These are phyloP conservation scores for Podospora anserina DNA, from an alignment of 495 filamentous ascomycete species.

Conservation along the genomic window DNA sequence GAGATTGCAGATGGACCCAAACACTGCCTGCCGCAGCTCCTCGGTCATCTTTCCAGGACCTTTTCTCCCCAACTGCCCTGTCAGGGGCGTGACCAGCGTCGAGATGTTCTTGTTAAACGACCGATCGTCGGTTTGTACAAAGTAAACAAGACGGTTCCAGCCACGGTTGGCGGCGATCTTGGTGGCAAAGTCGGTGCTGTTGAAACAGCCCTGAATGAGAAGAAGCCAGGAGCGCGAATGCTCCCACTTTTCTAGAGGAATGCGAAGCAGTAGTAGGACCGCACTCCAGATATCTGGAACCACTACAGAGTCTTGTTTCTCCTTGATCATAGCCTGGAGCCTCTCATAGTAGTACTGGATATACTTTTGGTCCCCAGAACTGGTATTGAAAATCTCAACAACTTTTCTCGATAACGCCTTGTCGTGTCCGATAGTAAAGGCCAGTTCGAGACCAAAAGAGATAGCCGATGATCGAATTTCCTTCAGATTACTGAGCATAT, in stretches of 20 bases:
- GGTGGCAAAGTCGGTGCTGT: constrained; percentile 66
- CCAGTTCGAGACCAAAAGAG: constrained; percentile 63
- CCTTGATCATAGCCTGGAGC: constrained; percentile 66
- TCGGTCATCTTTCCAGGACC: constrained; percentile 54
- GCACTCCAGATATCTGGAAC: constrained; percentile 91
- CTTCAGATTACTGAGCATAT: constrained; percentile 72
- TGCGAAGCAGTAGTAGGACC: constrained; percentile 70
- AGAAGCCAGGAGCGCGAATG: constrained; percentile 67
- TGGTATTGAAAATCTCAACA: constrained; percentile 60
- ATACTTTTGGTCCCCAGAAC: constrained; percentile 56
- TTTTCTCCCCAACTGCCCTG: constrained; percentile 65
- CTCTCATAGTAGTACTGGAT: constrained; percentile 61
- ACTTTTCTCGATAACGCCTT: constrained; percentile 60
- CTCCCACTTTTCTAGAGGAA: constrained; percentile 67
- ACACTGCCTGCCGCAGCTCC: constrained; percentile 55
- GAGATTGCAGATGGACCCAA: constrained; percentile 71
- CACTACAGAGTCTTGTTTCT: constrained; percentile 57
- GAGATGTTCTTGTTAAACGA: constrained; percentile 58
- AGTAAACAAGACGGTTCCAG: constrained; percentile 80
- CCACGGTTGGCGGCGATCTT: constrained; percentile 74
- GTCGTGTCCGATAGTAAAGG: constrained; percentile 62
- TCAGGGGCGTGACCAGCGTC: constrained; percentile 67
- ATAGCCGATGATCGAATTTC: constrained; percentile 76
- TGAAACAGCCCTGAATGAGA: constrained; percentile 80
- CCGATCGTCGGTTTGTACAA: constrained; percentile 57